Conservation (phyloP, 1,139 yeast species). For the Geotrichum australiense region DNA sequence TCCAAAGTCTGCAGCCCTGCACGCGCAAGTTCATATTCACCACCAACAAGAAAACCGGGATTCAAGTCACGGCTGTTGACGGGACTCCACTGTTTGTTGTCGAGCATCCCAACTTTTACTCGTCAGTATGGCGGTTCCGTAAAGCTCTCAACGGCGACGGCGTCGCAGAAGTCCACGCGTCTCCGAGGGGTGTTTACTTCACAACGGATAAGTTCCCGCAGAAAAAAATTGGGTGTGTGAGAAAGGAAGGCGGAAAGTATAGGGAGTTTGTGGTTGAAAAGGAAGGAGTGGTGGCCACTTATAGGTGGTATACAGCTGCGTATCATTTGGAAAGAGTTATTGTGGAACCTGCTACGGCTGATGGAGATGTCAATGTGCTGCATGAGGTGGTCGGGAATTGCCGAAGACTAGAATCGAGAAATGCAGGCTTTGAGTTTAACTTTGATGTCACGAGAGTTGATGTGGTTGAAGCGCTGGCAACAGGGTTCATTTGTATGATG, state of each 20-base stretch:
- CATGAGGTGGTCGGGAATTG: constrained; percentile 13
- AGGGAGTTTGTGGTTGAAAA: constrained; percentile 6
- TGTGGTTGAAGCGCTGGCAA: constrained; percentile 7
- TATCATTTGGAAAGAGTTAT: constrained; percentile 12
- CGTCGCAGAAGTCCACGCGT: constrained; percentile 6
- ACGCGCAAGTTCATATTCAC: not conserved
- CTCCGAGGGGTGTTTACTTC: constrained; percentile 3
- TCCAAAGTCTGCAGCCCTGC: constrained; percentile 1
- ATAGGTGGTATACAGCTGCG: constrained; percentile 10
- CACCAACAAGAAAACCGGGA: not conserved
- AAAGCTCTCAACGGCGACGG: constrained; percentile 1
- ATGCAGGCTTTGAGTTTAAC: constrained; percentile 6
- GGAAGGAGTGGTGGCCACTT: constrained; percentile 2
- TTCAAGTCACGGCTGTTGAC: constrained; percentile 1
- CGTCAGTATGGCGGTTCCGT: constrained; percentile 4
- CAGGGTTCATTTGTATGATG: constrained; percentile 12
- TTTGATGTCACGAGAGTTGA: constrained; percentile 6
- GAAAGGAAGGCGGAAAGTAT: constrained; percentile 5
- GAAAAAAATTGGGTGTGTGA: not conserved
- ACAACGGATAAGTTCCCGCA: not conserved
- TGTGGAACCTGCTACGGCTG: not conserved
- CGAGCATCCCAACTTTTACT: constrained; percentile 8
- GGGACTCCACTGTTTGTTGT: constrained; percentile 1
- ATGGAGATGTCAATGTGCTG: constrained; percentile 1
- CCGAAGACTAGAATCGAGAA: constrained; percentile 2